These are phyloP conservation scores for Rhizophora apiculata DNA, from an alignment of 345 rosid species.

Conservation along the genomic window DNA sequence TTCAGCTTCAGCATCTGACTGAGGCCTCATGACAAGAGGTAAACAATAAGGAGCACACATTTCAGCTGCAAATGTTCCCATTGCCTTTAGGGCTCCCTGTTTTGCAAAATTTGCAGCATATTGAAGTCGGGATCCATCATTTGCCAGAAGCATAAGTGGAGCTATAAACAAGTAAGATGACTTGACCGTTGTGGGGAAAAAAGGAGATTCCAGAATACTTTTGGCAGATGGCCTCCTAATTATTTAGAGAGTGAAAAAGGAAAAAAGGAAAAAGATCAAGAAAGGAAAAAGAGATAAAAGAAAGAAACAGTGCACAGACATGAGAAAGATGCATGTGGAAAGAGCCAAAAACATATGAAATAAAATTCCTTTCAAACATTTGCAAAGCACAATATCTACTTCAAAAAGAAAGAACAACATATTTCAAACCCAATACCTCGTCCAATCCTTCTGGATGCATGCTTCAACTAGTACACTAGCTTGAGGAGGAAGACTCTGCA, in stretches of 20 bases:
- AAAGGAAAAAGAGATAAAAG: neutral
- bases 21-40: constrained; percentile 55
- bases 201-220: constrained; percentile 77
- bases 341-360: constrained; percentile 3
- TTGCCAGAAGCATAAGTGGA: constrained; percentile 75
- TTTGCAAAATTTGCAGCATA: constrained; percentile 83
- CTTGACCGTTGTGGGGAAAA: constrained; percentile 73
- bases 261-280: neutral
- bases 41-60: constrained; percentile 73
- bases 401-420: neutral
- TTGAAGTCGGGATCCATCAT: constrained; percentile 58
- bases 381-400: neutral
- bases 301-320: constrained; percentile 12
- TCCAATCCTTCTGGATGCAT: constrained; percentile 67
- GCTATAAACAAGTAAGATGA: constrained; percentile 80
- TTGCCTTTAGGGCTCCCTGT: constrained; percentile 75
- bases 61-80: constrained; percentile 87
- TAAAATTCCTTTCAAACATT: constrained; percentile 8
- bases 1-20: constrained; percentile 72
- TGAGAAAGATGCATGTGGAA: neutral
- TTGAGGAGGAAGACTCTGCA: constrained; percentile 73
- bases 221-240: constrained; percentile 85
- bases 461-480: constrained; percentile 68
- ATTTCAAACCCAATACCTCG: constrained; percentile 40
- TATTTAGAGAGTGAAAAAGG: constrained; percentile 25